Base-by-base conservation (phyloP, 2,329 filamentous ascomycete genomes). In the Beauveria sp. region DNA sequence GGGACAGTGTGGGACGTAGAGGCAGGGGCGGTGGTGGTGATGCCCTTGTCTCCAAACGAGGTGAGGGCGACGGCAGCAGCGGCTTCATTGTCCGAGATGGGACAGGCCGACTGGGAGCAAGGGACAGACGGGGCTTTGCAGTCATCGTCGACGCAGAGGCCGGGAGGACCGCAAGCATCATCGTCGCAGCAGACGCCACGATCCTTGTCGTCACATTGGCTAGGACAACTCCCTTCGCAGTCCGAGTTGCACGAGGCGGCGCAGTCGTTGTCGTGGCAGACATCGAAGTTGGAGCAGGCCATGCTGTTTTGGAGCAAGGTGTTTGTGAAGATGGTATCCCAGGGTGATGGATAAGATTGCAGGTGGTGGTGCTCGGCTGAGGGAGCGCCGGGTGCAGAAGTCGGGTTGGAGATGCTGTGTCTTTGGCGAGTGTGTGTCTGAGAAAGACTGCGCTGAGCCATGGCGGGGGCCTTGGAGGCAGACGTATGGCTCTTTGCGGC, bases 111-210 rank as follows among this genome's bases (percentile, higher is more conserved):
- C 40, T 71, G 68, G 26, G 67, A 73, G 63, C 76, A 78, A n/a
- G 70, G 68, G 22, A 68, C 66, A 16, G 68, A 68, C 26, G 74
- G 72, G 5, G 69, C 71, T 26, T 72, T 69, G 64, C 77, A 78
- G 43, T 73, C 69, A 53, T 75, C 70, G 65, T 77, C 73, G 58
- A 76, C 67, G 60, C 78, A 79, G 38, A 75, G 66, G 40, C 75
- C 72, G 18, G 72, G 68, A 9, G 69, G 67, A 7, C 65, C 67
- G 63, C 73, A 75, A n/a, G 68, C 66, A 16, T 68, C 67, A 58
- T 75, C 72, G 30, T 71, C 70, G 61, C 76, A 78, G 55, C 73
- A 73, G 50, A 74, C 67, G 53, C 65, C 70, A 22, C 68, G 68
- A 26, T 68, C 68, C 24, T 64, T 66, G 5, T 71, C 71, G 47